Base-by-base conservation (phyloP, 1,284 basidiomycete genomes). In the Trichosporon sp. region DNA sequence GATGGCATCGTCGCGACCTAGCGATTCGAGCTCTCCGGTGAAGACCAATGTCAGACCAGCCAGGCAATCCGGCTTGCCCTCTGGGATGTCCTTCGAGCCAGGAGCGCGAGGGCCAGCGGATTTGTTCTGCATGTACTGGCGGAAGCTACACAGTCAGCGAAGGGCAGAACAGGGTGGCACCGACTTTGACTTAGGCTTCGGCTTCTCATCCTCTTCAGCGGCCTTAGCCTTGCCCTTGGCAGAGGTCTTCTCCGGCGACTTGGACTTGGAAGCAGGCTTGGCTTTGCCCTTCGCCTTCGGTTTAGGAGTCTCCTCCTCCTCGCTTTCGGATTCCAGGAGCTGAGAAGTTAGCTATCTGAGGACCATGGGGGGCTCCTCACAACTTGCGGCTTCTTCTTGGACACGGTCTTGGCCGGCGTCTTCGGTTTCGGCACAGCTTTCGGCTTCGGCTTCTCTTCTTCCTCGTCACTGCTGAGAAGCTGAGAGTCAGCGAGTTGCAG, bases 21-120 rank as follows among this genome's bases (percentile, higher is more conserved):
- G 89, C 68, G 91, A 92, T 60, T 87, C 88, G 62, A 99, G 84
- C 77, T 99, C 95, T 12, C 96, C 97, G 0, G 95, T 97, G 75
- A 99, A 99, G 27, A 99, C 97, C 75, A 99, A 91, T 0, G 93
- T 88, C 27, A 99, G 86, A 0, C 95, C 95, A 0, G 90, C 87
- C 2, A 99, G 86, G 79, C 92, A 94, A 76, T 95, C 90, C 0
- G 90, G 89, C 64, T 88, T 78, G 73, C 89, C 87, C 29, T 91
- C 87, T 0, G 96, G 97, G 2, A 98, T 88, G 11, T 88, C 83
- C 80, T 97, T 98, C 42, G 79, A 79, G 7, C 81, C 81, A 7
- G 88, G 91, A 6, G 89, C 89, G 1, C 86, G 81, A 0, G 93
- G 94, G 0, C 91, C 91, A 0, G 83, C 85, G 56, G 89, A 13